Base-by-base conservation (phyloP, 2,329 filamentous ascomycete genomes). In the Amauroascus niger region DNA sequence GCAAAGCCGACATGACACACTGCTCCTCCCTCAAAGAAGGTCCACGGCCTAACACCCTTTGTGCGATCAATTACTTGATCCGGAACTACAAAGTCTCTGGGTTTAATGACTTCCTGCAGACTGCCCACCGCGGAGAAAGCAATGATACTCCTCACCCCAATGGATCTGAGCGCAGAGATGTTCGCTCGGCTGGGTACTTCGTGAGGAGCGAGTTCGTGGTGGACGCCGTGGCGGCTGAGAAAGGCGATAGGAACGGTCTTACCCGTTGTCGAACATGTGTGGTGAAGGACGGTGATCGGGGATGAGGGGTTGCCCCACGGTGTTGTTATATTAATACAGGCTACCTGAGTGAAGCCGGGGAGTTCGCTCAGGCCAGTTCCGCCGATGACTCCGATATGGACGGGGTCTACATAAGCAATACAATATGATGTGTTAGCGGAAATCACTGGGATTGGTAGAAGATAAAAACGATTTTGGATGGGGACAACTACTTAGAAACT, bases 51-150 rank as follows among this genome's bases (percentile, higher is more conserved):
- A 58, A 95, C 78, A 52, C 91, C 93, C 80, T 96, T 97, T 61
- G 91, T 97, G 58, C 91, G 87, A 75, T 98, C 93, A 68, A 97
- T 96, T 69, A 95, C 81, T 76, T 98, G 93, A 72, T 96, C 89
- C 0, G 91, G 93, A 11, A 98, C 80, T 49, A 97, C 87, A 70
- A 98, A 98, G 76, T 98, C 93, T 73, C 93, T 86, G 41, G 93
- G 93, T 73, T 87, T 88, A 70, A 98, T 91, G 65, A 88, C 81
- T 75, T 96, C 93, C 68, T 86, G 88, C 67, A 98, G 76, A 64
- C 86, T 91, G 58, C 93, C 93, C 54, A 98, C 93, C 47, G 93
- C 93, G 59, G 86, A 91, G 76, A 98, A 98, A 59, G 91, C 89
- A 67, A 98, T 87, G 68, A 97, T 81, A 67, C 83, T 87, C 65